These are phyloP conservation scores for Xylaria sp. DNA, from an alignment of 2,329 filamentous ascomycete species.

Conservation along the genomic window DNA sequence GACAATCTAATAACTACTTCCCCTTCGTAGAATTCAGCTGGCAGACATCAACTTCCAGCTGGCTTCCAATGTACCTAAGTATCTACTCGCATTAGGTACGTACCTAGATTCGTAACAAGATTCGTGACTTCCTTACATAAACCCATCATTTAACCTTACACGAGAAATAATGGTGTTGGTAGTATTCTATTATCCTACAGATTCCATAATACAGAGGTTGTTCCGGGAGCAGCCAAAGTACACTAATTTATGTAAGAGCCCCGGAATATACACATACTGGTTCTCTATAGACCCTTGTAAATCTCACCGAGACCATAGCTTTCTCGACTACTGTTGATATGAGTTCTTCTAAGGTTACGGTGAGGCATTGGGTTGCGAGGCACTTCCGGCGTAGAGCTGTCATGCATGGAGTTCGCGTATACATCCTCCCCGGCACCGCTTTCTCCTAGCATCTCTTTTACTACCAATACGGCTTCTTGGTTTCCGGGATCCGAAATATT, in stretches of 20 bases:
- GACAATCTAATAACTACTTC: too few relatives aligned
- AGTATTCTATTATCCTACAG: slow-evolving; percentile 22
- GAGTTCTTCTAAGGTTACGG: not conserved
- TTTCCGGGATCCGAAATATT: slow-evolving; percentile 53
- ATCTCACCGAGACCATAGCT: slow-evolving; percentile 53
- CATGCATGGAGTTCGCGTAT: slow-evolving; percentile 26
- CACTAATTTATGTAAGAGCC: not conserved
- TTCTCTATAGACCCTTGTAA: slow-evolving; percentile 1
- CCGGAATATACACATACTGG: slow-evolving; percentile 18
- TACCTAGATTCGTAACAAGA: too few relatives aligned
- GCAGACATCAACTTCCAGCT: not conserved
- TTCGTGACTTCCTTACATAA: too few relatives aligned
- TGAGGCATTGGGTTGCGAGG: slow-evolving; percentile 18
- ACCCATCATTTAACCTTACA: not conserved
- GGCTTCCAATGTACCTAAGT: not conserved
- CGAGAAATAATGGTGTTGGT: not conserved
- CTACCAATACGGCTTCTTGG: slow-evolving; percentile 56
- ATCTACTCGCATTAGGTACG: too few relatives aligned
- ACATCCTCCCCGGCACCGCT: slow-evolving; percentile 47
- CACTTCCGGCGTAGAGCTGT: slow-evolving; percentile 9
- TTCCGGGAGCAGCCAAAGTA: not conserved
- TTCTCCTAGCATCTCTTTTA: slow-evolving; percentile 58
- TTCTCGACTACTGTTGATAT: slow-evolving; percentile 49
- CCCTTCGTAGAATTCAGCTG: slow-evolving; percentile 6
- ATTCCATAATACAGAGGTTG: slow-evolving; percentile 32